phyloP scores from a whole-genome alignment of 148 eudicot genomes.

The Beta vulgaris region DNA sequence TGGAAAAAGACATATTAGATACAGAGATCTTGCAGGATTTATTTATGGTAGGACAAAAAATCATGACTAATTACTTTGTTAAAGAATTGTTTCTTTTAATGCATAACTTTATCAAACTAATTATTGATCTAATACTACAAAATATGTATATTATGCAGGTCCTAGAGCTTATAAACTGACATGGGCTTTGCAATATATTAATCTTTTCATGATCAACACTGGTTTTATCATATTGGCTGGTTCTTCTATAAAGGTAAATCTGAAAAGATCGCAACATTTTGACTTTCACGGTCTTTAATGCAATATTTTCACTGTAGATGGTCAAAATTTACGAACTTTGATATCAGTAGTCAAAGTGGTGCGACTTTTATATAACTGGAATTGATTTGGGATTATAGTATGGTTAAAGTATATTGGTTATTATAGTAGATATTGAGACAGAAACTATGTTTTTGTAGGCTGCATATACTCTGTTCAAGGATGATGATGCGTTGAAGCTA shows the following conservation, averaged over 20 bases:
- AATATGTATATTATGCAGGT: conserved; percentile 49
- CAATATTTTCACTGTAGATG: too few relatives aligned
- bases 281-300: too few relatives aligned
- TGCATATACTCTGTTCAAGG: conserved; percentile 49
- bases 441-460: conserved; percentile 51
- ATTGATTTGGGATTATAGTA: too few relatives aligned
- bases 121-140: too few relatives aligned
- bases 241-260: conserved; percentile 66
- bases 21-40: conserved; percentile 82
- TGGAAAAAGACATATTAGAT: conserved; percentile 84
- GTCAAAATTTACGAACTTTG: too few relatives aligned
- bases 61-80: background rate
- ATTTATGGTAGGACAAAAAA: conserved; percentile 56
- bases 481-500: conserved; percentile 64
- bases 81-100: too few relatives aligned
- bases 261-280: too few relatives aligned
- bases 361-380: too few relatives aligned
- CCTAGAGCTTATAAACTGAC: conserved; percentile 66
- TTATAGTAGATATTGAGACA: conserved; percentile 3
- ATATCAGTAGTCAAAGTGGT: too few relatives aligned
- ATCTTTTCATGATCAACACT: conserved; percentile 87
- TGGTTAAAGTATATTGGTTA: too few relatives aligned
- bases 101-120: too few relatives aligned
- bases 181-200: conserved; percentile 82
- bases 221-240: conserved; percentile 85